A percentile compares a stretch with the other conserved stretches of the same genome.
phyloP scores from a whole-genome alignment of 177 flowering plant species.

The Vitis hybrid region DNA sequence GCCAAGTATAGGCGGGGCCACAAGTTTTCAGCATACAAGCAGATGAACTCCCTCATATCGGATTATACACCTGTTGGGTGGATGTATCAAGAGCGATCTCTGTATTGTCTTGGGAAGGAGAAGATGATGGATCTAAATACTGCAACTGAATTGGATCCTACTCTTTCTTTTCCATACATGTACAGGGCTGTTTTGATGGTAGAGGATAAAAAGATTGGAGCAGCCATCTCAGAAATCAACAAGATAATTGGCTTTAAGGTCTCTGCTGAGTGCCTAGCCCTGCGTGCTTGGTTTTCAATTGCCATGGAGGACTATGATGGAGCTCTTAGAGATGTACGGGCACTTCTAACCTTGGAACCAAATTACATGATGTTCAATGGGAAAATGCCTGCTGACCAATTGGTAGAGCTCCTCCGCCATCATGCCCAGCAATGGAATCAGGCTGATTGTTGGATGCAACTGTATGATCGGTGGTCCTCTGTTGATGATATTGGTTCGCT shows the following conservation, averaged over 20 bases:
- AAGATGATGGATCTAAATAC: constrained; percentile 63
- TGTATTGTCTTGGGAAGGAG: constrained; percentile 73
- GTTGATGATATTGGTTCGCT: constrained; percentile 97
- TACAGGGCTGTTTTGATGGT: constrained; percentile 61
- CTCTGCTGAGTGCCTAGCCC: constrained; percentile 81
- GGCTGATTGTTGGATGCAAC: constrained; percentile 97
- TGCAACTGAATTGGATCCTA: constrained; percentile 87
- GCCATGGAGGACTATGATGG: constrained; percentile 68
- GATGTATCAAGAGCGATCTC: constrained; percentile 92
- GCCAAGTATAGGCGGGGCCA: constrained; percentile 74
- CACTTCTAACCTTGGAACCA: constrained; percentile 76
- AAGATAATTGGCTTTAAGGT: constrained; percentile 75
- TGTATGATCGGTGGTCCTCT: constrained; percentile 86
- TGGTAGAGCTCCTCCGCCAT: constrained; percentile 65
- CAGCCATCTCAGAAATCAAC: constrained; percentile 69
- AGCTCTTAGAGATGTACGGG: constrained; percentile 73
- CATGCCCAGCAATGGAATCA: constrained; percentile 68
- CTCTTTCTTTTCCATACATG: constrained; percentile 84
- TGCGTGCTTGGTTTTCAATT: constrained; percentile 81
- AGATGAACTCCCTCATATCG: constrained; percentile 61
- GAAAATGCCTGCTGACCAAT: constrained; percentile 55
- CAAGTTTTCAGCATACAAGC: constrained; percentile 69
- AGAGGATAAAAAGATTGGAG: constrained; percentile 59
- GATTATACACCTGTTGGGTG: constrained; percentile 67
- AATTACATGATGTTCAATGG: constrained; percentile 75